Base-by-base conservation (phyloP, 2,329 filamentous ascomycete genomes). In the Fusarium metavorans region DNA sequence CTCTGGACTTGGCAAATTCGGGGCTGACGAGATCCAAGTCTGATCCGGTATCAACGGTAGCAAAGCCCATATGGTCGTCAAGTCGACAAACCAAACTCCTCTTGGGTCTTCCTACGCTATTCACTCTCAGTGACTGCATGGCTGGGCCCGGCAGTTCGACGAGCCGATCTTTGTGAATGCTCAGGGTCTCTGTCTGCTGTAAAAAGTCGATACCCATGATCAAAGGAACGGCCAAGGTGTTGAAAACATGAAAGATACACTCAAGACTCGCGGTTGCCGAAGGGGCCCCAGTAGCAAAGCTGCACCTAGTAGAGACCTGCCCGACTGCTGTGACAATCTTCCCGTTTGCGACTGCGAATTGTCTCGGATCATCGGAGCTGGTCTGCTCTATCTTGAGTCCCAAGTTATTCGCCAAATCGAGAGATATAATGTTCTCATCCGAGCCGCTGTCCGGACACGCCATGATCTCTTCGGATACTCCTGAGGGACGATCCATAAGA, bases 381-480 rank as follows among this genome's bases (percentile, higher is more conserved):
- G 3, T 10, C 20, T 6, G 16, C 14, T 61, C 14, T 3, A 48
- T 56, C 14, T 66, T 14, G 0, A 68, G 25, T 2, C 34, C 35
- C 23, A 66, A 16, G 7, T n/a, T 4, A 1, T 57, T 37, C 0
- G 4, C 61, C n/a, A 65, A 2, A 18, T 30, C 62, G 6, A 60
- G 34, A 13, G 66, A 65, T 5, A 68, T 54, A 5, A 68, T 60
- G 35, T 68, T 68, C 5, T 68, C 61, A 18, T 65, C 66, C 1
- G 66, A 61, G 25, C 66, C 66, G 16, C 54, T 68, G 30, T 68
- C 66, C 0, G 66, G 66, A 25, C 61, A 68, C 0, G 66, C 45
- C 35, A 56, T 23, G 14, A 68, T 20, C n/a, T 62, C 16, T 0
- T 2, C 8, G 23, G 1, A 4, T 54, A 3, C 1, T 6, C n/a